Evolutionary conservation across 116 monocot species (phyloP).

Genomic region (Trichopus zeylanicus): DNA sequence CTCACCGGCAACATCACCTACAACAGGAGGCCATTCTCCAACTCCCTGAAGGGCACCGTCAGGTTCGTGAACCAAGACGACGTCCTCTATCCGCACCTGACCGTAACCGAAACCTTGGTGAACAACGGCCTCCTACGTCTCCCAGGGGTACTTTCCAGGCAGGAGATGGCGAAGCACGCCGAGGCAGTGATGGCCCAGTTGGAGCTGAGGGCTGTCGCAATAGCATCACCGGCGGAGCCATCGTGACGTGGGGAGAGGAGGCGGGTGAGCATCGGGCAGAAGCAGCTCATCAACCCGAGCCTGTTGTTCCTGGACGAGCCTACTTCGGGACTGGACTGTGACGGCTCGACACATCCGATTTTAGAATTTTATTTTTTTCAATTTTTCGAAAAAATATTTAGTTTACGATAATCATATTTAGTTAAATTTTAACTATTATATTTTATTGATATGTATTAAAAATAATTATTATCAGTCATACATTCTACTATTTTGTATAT

Average conservation of each 20-base stretch:
- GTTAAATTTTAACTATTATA: no score
- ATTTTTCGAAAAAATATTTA: no score
- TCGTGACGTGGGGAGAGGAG: conserved; percentile 41
- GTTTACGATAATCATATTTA: no score
- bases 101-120: conserved; percentile 49
- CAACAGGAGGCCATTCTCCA: conserved; percentile 33
- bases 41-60: conserved; percentile 21
- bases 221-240: conserved; percentile 24
- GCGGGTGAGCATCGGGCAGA: conserved; percentile 50
- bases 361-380: no score
- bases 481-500: no score
- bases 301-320: conserved; percentile 49
- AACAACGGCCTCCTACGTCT: conserved; percentile 57
- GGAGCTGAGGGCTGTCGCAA: conserved; percentile 22
- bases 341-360: no score
- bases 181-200: conserved; percentile 25
- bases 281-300: conserved; percentile 40
- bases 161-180: conserved; percentile 23
- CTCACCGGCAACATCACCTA: conserved; percentile 39
- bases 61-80: conserved; percentile 65
- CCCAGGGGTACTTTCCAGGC: conserved; percentile 15
- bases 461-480: no score
- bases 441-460: no score
- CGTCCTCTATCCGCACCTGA: conserved; percentile 54
- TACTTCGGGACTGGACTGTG: conserved; percentile 45